Evolutionary conservation across 768 basidiomycete genomes (phyloP).

Genomic region (Podaxis sp.): DNA sequence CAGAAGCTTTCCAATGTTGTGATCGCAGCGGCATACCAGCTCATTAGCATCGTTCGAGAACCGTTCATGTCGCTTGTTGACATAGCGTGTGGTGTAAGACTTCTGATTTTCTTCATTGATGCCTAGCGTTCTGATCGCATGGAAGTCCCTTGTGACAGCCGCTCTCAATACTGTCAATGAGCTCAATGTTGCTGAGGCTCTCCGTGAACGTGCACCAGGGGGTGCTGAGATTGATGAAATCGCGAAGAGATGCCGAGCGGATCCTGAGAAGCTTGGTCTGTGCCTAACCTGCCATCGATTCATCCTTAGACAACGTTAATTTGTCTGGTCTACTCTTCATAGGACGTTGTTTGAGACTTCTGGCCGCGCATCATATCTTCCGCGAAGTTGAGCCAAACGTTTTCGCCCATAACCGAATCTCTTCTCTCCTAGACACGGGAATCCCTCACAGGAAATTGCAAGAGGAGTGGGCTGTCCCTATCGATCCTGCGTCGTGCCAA

Average conservation of each 20-base stretch:
- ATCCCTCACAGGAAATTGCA: background rate
- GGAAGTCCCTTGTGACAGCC: slow-evolving; percentile 5
- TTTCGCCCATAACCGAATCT: slow-evolving; percentile 22
- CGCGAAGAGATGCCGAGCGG: background rate
- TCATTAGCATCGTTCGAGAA: slow-evolving; percentile 6
- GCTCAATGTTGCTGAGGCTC: slow-evolving; percentile 6
- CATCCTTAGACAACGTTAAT: background rate
- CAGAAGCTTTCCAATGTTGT: slow-evolving; percentile 4
- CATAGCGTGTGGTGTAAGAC: slow-evolving; percentile 3
- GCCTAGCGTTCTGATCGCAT: background rate
- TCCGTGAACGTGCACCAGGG: background rate
- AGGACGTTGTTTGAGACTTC: slow-evolving; percentile 21
- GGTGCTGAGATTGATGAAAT: background rate
- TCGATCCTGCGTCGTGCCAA: background rate
- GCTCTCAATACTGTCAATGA: slow-evolving; percentile 8
- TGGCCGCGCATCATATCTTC: slow-evolving; percentile 22
- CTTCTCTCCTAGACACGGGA: slow-evolving; percentile 14
- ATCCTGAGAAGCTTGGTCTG: slow-evolving; percentile 8
- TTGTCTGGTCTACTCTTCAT: background rate
- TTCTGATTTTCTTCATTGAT: background rate
- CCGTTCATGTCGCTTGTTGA: slow-evolving; percentile 3
- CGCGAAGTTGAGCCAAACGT: slow-evolving; percentile 21
- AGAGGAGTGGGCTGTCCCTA: background rate
- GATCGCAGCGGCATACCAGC: slow-evolving; percentile 8
- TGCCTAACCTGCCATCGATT: background rate